Evolutionary conservation across 2,329 filamentous ascomycete genomes (phyloP).

Genomic region (Hymenoscyphus occultus): DNA sequence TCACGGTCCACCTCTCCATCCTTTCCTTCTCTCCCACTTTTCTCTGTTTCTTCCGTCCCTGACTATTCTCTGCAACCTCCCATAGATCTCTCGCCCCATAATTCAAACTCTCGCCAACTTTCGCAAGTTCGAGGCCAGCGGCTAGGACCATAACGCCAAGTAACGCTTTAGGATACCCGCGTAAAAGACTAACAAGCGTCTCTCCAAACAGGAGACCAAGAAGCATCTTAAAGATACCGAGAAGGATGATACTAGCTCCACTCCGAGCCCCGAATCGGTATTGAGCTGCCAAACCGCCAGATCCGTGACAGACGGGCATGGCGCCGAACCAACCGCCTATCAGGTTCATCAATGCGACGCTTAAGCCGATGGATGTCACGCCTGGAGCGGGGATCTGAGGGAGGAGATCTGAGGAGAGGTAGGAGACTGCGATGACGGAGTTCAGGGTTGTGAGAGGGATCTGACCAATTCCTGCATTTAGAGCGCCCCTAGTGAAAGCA

Average conservation of each 20-base stretch:
- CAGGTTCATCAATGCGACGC: slow-evolving; percentile 81
- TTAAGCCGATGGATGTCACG: slow-evolving; percentile 75
- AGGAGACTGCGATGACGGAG: slow-evolving; percentile 83
- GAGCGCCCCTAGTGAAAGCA: slow-evolving; percentile 50
- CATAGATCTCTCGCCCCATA: slow-evolving; percentile 62
- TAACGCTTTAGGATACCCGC: slow-evolving; percentile 70
- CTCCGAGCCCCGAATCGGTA: slow-evolving; percentile 88
- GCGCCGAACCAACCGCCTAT: slow-evolving; percentile 85
- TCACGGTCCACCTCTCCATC: slow-evolving; percentile 77
- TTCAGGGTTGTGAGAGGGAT: slow-evolving; percentile 90
- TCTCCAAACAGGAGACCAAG: slow-evolving; percentile 75
- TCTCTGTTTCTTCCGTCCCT: slow-evolving; percentile 43
- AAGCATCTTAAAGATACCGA: slow-evolving; percentile 72
- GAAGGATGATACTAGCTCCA: slow-evolving; percentile 75
- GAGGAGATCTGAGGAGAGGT: slow-evolving; percentile 74
- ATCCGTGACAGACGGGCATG: slow-evolving; percentile 94
- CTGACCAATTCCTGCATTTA: slow-evolving; percentile 66
- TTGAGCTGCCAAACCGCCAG: slow-evolving; percentile 85
- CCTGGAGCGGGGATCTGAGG: slow-evolving; percentile 65
- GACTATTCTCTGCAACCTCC: slow-evolving; percentile 47
- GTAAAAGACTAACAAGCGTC: slow-evolving; percentile 67
- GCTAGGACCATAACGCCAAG: slow-evolving; percentile 88
- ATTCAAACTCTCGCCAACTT: slow-evolving; percentile 81
- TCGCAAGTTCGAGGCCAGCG: slow-evolving; percentile 81
- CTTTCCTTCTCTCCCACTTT: slow-evolving; percentile 64